phyloP scores from a whole-genome alignment of 176 grass and related monocot species.

The Calamus simplicifolius region DNA sequence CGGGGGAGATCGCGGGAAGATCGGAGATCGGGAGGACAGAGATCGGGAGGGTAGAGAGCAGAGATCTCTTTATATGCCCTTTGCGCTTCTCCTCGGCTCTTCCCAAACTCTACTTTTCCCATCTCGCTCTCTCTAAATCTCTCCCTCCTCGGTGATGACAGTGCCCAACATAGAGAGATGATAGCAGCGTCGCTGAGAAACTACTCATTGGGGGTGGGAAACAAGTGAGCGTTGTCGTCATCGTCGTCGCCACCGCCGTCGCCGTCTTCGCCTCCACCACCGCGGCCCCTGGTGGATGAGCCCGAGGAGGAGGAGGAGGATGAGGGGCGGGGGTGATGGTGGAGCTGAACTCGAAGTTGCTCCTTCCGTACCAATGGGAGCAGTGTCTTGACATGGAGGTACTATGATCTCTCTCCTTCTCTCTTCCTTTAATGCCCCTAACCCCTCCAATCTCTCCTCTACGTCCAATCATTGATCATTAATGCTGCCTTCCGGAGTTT shows the following conservation, averaged over 20 bases:
- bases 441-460: too few relatives aligned
- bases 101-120: background rate
- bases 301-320: too few relatives aligned
- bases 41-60: too few relatives aligned
- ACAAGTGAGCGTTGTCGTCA: too few relatives aligned
- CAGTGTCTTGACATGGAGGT: constrained; percentile 97
- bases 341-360: constrained; percentile 81
- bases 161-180: constrained; percentile 67
- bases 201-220: constrained; percentile 57
- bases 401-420: constrained; percentile 6
- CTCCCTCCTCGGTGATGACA: constrained; percentile 38
- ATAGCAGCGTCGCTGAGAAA: constrained; percentile 52
- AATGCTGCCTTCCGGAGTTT: constrained; percentile 1
- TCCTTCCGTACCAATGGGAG: constrained; percentile 90
- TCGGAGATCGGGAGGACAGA: too few relatives aligned
- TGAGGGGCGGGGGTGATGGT: constrained; percentile 44
- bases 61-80: too few relatives aligned
- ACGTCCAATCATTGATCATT: constrained; percentile 13
- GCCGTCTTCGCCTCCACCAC: too few relatives aligned
- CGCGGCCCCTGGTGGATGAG: too few relatives aligned
- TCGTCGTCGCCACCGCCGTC: too few relatives aligned
- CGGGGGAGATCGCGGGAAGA: too few relatives aligned
- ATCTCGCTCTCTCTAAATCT: background rate
- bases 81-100: too few relatives aligned
- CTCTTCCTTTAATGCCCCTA: too few relatives aligned